phyloP scores from a whole-genome alignment of 305 asterid genomes.

The Andrographis paniculata region DNA sequence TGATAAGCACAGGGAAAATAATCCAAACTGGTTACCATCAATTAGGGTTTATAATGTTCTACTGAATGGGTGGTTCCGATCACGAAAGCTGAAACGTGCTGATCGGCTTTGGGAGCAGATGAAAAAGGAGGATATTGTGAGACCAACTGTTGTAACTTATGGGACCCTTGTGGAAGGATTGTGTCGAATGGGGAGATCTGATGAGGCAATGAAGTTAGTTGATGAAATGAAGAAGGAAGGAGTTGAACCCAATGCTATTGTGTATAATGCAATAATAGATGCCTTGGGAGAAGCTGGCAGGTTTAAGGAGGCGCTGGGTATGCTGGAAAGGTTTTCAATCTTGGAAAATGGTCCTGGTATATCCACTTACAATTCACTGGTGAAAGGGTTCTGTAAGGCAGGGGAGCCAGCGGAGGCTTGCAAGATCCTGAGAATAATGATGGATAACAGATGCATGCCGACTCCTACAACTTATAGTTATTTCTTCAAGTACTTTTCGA shows the following conservation, averaged over 20 bases:
- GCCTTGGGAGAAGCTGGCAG: constrained; percentile 83
- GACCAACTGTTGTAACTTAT: constrained; percentile 60
- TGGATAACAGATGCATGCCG: constrained; percentile 42
- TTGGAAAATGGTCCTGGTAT: constrained; percentile 67
- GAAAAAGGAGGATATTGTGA: constrained; percentile 44
- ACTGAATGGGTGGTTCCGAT: constrained; percentile 72
- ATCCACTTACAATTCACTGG: constrained; percentile 74
- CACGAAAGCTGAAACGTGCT: constrained; percentile 51
- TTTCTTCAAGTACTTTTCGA: constrained; percentile 61
- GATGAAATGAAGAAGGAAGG: constrained; percentile 59
- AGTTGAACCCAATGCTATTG: constrained; percentile 58
- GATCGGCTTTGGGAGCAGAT: constrained; percentile 55
- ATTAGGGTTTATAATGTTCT: constrained; percentile 52
- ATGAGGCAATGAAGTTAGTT: constrained; percentile 55
- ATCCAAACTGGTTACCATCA: constrained; percentile 53
- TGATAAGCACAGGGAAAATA: constrained; percentile 29
- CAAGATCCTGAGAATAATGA: constrained; percentile 62
- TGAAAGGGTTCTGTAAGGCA: constrained; percentile 85
- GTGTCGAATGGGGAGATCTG: constrained; percentile 51
- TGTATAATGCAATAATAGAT: constrained; percentile 74
- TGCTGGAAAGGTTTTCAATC: constrained; percentile 58
- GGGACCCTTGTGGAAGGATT: constrained; percentile 79
- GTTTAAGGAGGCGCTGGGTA: constrained; percentile 67
- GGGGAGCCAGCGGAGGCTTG: constrained; percentile 68
- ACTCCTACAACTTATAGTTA: constrained; percentile 60